Conservation (phyloP, 2,329 filamentous ascomycete genomes). For the Penicillium thymicola region DNA sequence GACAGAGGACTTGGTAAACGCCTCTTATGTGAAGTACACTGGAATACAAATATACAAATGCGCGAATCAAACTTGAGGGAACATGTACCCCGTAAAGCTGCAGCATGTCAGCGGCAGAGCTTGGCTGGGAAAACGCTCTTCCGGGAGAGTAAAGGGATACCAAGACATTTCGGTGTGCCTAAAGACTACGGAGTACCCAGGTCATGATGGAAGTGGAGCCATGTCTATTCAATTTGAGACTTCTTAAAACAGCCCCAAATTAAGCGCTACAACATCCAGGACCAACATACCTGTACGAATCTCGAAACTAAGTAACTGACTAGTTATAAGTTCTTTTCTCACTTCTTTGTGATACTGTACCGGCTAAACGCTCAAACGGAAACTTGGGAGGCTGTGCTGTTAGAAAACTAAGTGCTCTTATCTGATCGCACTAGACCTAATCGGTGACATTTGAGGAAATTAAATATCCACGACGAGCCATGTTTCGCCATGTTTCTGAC, state of each 20-base stretch:
- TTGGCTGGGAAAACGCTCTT: background rate
- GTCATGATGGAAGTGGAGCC: background rate
- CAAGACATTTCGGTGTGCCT: background rate
- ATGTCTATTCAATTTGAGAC: background rate
- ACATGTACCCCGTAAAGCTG: background rate
- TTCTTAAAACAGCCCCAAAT: background rate
- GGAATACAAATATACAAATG: background rate
- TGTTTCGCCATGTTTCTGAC: background rate
- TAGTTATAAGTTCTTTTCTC: too few species aligned
- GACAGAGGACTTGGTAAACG: background rate
- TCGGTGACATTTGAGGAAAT: background rate
- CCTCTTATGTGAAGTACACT: background rate
- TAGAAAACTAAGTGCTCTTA: background rate
- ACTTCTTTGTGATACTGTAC: background rate
- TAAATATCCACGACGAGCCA: background rate
- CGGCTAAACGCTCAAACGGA: background rate
- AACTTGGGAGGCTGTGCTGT: background rate
- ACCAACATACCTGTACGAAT: too few species aligned
- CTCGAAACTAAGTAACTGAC: too few species aligned
- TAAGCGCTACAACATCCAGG: too few species aligned
- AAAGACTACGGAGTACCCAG: background rate
- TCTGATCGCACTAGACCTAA: constrained; percentile 4
- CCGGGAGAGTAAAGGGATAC: background rate
- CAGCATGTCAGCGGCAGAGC: background rate
- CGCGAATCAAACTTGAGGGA: background rate